Evolutionary conservation across 164 flowering plant species (phyloP), one percentile per base, ranked within the genome.

Genomic region (Piper longum): DNA sequence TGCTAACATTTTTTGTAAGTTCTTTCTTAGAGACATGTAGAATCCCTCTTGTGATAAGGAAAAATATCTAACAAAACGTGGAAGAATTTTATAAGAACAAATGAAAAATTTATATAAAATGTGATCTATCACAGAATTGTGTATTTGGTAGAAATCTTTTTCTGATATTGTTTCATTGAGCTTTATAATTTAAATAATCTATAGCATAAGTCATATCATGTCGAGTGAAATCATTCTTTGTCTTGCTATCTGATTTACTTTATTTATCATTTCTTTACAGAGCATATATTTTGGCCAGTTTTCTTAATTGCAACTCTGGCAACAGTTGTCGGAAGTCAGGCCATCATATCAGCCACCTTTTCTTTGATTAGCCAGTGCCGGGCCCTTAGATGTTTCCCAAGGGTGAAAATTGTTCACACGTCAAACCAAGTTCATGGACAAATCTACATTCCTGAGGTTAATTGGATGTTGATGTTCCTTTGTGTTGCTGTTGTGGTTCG

Each of bases 371-470:
- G 80, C 45, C 95, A 87, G 69, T 85, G 89, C 62, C 71, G 76
- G 61, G 84, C 95, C 4, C 72, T 87, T 42, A 68, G 76, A 11
- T 87, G 95, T 67, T 87, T 87, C 66, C 95, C 95, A 1, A 75
- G 89, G 17, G 86, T 87, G 40, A 83, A 82, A 72, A 70, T 85
- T 44, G 58, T 85, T 40, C 95, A 87, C 74, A 87, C 95, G 5
- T 87, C 95, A 51, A 70, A 66, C 56, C 63, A 75, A 60, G 78
- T 85, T 26, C 81, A 76, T 57, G 95, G 95, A 45, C 95, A 82
- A 71, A 81, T 87, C 12, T 87, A 87, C 69, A 82, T 87, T n/a
- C 95, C 89, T 4, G 95, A 85, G 74, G 76, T 76, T 44, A 87
- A 87, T 70, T 87, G 89, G 95, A 63, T 75, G 17, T 62, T 87